Evolutionary conservation across 2,329 filamentous ascomycete genomes (phyloP).

Genomic region (Penicillium fuscoglaucum): DNA sequence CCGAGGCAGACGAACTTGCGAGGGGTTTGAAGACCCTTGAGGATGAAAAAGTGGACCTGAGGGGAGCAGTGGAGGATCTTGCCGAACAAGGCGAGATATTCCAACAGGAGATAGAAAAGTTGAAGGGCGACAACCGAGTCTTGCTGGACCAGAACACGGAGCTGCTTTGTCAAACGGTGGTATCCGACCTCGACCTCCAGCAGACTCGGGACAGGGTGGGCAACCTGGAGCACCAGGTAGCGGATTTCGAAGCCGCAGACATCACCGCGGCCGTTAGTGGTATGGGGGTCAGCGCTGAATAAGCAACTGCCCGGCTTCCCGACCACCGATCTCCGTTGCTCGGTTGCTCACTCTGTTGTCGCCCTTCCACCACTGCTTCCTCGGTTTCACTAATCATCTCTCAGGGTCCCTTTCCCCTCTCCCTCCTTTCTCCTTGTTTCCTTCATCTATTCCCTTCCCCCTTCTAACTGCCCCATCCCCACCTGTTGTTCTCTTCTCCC

Average conservation of each 20-base stretch:
- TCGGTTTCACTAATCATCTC: too few relatives aligned
- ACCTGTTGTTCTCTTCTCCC: background rate
- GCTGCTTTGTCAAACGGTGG: too few relatives aligned
- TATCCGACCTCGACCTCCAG: too few relatives aligned
- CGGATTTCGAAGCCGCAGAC: background rate
- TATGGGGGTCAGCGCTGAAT: background rate
- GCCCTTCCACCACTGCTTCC: background rate
- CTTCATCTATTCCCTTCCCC: background rate
- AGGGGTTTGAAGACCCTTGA: too few relatives aligned
- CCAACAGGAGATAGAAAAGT: too few relatives aligned
- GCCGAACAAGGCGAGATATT: too few relatives aligned
- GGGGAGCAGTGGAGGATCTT: too few relatives aligned
- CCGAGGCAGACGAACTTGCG: background rate
- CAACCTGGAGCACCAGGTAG: too few relatives aligned
- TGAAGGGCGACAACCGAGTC: too few relatives aligned
- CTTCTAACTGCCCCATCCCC: background rate
- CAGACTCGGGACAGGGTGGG: too few relatives aligned
- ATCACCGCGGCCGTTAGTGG: background rate
- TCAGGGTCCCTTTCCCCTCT: background rate
- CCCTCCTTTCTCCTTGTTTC: background rate
- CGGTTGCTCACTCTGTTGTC: background rate
- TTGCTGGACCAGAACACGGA: too few relatives aligned
- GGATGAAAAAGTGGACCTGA: too few relatives aligned
- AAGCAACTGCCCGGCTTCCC: background rate
- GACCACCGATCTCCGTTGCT: background rate